phyloP scores from a whole-genome alignment of 2,329 filamentous ascomycete genomes.

The Xylariaceae sp. region DNA sequence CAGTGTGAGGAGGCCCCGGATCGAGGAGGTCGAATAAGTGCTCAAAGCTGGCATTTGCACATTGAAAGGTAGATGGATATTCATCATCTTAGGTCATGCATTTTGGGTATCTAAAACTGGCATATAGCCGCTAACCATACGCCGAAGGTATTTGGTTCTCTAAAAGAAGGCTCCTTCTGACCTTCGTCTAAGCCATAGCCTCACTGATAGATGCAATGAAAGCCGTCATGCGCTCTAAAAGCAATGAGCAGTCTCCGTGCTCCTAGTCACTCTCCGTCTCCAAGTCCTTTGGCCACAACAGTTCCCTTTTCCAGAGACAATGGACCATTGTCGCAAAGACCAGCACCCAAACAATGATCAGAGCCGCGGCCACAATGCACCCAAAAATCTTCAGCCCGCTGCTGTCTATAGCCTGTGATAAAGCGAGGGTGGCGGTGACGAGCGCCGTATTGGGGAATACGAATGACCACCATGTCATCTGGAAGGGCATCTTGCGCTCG shows the following conservation, averaged over 20 bases:
- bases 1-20: conserved; percentile 20
- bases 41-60: neutral
- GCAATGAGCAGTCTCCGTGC: too few species aligned
- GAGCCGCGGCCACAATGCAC: conserved; percentile 59
- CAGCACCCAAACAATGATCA: conserved; percentile 64
- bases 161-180: too few species aligned
- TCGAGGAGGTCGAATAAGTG: conserved; percentile 29
- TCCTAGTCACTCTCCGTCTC: conserved; percentile 4
- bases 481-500: conserved; percentile 62
- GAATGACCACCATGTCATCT: conserved; percentile 84
- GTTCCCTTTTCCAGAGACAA: conserved; percentile 60
- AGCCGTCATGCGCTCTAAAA: too few species aligned
- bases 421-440: conserved; percentile 68
- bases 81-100: too few species aligned
- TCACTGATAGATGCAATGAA: too few species aligned
- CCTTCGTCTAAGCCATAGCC: too few species aligned
- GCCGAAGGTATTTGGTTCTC: too few species aligned
- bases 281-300: conserved; percentile 72
- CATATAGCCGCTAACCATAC: too few species aligned
- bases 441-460: conserved; percentile 77
- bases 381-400: conserved; percentile 61
- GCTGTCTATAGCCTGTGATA: conserved; percentile 59
- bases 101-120: too few species aligned
- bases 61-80: too few species aligned
- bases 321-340: conserved; percentile 68